Base-by-base conservation (phyloP, 495 filamentous ascomycete genomes). In the Talaromyces trachyspermus region DNA sequence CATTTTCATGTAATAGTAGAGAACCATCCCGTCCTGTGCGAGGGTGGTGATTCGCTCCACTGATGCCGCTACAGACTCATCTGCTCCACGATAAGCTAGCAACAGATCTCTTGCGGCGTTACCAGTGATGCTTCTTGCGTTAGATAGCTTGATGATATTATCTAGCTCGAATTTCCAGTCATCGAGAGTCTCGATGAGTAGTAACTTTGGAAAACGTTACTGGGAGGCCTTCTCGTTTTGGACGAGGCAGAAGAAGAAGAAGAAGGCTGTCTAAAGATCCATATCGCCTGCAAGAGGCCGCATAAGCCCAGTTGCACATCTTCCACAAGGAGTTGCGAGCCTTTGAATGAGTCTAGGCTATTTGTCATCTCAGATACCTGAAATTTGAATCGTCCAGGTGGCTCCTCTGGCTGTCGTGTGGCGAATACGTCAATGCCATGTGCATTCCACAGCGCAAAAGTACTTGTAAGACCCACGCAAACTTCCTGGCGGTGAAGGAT, bases 1-100 rank as follows among this genome's bases (percentile, higher is more conserved):
- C 25, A 44, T 30, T 32, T 32, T 44, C 42, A 44, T 6, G 42
- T 44, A 32, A 44, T 44, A 44, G 15, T 44, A 32, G 26, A 44
- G 42, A n/a, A 44, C 25, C 25, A 44, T 44, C 26, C 42, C 42
- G n/a, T 44, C 42, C n/a, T 44, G 42, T 2, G 30, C 14, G 3
- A 44, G 25, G 14, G 26, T 20, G 19, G 7, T 32, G 17, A 44
- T 44, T 0, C 42, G 42, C 20, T 44, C 27, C n/a, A 32, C 11
- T 20, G 42, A 44, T 19, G 42, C 42, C 42, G 14, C 7, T 6
- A 15, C 26, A 9, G 26, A 44, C 12, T 44, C 42, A 22, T 44
- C 26, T 29, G 27, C 42, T 18, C 42, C 42, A 22, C 42, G 42
- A 20, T 44, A 44, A 30, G 17, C 26, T 14, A 44, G 25, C 26